Conservation (phyloP, 345 rosid genomes). For the Lepidium didymum region DNA sequence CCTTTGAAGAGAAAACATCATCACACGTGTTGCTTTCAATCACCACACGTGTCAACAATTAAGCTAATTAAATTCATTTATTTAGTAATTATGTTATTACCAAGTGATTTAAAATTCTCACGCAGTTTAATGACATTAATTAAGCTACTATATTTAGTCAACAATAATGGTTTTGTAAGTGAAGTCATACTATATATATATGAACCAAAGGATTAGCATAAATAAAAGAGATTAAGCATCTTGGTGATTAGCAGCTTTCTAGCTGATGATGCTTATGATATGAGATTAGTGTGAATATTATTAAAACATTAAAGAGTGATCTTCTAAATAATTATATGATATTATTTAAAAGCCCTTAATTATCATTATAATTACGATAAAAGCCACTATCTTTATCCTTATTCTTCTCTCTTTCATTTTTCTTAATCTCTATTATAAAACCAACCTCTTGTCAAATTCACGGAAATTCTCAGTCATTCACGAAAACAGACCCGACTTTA, state of each 20-base stretch:
- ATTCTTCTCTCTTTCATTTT: neutral
- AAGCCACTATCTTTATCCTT: slow-evolving; percentile 11
- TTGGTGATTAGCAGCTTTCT: slow-evolving; percentile 11
- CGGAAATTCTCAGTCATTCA: neutral
- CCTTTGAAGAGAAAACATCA: neutral
- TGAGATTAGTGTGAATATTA: slow-evolving; percentile 21
- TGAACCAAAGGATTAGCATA: slow-evolving; percentile 17
- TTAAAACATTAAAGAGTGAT: neutral
- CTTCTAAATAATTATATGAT: neutral
- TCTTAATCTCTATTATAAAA: slow-evolving; percentile 19
- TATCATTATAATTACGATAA: slow-evolving; percentile 2
- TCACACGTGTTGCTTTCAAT: slow-evolving; percentile 21
- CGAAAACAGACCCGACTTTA: neutral
- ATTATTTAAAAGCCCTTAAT: neutral
- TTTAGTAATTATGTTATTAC: neutral
- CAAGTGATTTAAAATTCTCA: neutral
- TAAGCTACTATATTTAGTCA: neutral
- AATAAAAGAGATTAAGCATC: slow-evolving; percentile 11
- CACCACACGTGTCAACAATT: slow-evolving; percentile 17
- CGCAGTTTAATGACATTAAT: neutral
- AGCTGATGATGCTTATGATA: slow-evolving; percentile 12
- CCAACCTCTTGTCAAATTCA: slow-evolving; percentile 12
- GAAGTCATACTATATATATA: neutral
- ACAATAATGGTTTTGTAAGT: neutral
- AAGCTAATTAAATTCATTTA: neutral